phyloP scores from a whole-genome alignment of 225 moss, liverwort and hornwort species.

The Pleurozium schreberi region DNA sequence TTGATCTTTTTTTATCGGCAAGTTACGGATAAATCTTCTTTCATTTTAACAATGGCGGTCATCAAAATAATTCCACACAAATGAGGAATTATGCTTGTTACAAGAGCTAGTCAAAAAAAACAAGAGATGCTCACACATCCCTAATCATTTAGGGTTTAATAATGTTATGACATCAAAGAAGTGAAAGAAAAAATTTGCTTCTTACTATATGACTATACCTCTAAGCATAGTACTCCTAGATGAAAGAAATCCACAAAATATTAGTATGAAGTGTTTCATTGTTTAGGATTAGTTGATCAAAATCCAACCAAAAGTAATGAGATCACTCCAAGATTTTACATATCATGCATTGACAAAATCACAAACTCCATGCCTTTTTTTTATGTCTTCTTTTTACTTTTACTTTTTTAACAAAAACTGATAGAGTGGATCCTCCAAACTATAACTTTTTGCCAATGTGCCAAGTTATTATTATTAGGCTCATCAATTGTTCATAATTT shows the following conservation, averaged over 20 bases:
- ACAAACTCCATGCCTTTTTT: background rate
- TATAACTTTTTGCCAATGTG: background rate
- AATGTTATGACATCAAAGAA: background rate
- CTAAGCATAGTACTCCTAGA: background rate
- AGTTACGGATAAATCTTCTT: too few species aligned
- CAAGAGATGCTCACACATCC: too few species aligned
- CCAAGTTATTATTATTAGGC: background rate
- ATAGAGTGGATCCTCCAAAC: too few species aligned
- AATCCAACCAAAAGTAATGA: background rate
- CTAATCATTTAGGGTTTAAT: background rate
- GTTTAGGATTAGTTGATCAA: background rate
- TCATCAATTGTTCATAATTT: accelerated
- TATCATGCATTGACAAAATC: background rate
- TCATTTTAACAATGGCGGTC: too few species aligned
- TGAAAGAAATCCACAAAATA: background rate
- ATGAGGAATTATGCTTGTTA: too few species aligned
- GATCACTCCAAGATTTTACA: background rate
- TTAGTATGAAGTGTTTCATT: background rate
- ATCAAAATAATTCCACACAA: too few species aligned
- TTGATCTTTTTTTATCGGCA: too few species aligned
- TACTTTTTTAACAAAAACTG: background rate
- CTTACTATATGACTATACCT: accelerated
- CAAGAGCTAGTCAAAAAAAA: too few species aligned
- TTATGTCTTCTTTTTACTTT: background rate
- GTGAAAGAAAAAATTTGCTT: background rate